Base-by-base conservation (phyloP, 768 basidiomycete genomes). In the Rhodocollybia butyracea region DNA sequence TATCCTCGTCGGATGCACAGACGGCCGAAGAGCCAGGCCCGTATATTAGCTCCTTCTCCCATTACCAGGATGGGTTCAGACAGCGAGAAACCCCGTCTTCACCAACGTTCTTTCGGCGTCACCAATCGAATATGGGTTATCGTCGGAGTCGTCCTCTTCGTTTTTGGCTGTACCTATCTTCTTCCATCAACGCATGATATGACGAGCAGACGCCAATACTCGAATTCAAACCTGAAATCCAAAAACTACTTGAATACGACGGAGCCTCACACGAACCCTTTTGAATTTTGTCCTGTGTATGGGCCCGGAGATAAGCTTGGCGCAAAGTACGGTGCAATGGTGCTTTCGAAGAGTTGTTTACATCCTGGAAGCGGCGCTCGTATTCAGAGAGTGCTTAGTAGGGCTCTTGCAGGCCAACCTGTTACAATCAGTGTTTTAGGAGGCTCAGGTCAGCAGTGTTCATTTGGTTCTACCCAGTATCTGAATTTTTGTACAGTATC, bases 391-490 rank as follows among this genome's bases (percentile, higher is more conserved):
- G 83, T 96, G 22, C 72, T 97, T 36, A 86, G 87, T 65, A 86
- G 87, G 69, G 94, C 93, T 1, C 74, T 97, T 60, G 77, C 86
- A 5, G 94, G 93, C 7, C 83, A 85, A 54, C 91, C 93, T 2
- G 81, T 97, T 13, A 95, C 93, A 7, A 93, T 97, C 63, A 91
- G 89, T 67, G 81, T 97, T 32, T 64, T 97, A 19, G 94, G 94
- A 38, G 93, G 94, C 56, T 95, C 92, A 59, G 78, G 94, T 95
- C 64, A 66, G 84, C 69, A 7, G 46, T 48, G 19, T 34, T 53
- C 73, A 15, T 24, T 30, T 39, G 46, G 43, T 34, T 13, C 13
- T 15, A 42, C 26, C 6, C 17, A 15, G 22, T 26, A 46, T 51
- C 30, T 29, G 34, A 46, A 38, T 48, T 56, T n/a, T 36, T 41